Conservation (phyloP, 768 basidiomycete species). For the Boletus subparvulus region DNA sequence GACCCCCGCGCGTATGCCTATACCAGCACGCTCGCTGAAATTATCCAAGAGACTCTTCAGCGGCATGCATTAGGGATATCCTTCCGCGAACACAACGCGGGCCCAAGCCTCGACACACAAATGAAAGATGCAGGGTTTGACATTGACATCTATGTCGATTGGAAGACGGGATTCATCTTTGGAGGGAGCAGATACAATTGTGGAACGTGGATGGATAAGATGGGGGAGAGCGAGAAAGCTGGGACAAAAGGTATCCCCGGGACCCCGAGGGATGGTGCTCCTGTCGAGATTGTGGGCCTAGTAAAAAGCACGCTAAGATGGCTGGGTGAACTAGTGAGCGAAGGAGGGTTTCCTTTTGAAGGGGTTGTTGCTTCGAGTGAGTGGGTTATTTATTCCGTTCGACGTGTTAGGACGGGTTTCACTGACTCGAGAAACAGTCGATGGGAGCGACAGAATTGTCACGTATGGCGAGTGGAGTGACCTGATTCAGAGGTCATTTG, state of each 20-base stretch:
- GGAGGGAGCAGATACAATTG: conserved; percentile 88
- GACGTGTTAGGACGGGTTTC: background rate
- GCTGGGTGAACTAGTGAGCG: conserved; percentile 65
- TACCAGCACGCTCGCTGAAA: conserved; percentile 84
- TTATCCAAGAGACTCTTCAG: conserved; percentile 95
- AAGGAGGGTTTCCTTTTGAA: conserved; percentile 82
- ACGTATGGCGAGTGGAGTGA: conserved; percentile 90
- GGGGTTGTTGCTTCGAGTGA: conserved; percentile 80
- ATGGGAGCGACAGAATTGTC: conserved; percentile 64
- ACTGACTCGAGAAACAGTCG: conserved; percentile 45
- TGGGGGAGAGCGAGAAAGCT: conserved; percentile 90
- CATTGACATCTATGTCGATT: conserved; percentile 92
- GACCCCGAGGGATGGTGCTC: conserved; percentile 93
- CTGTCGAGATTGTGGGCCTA: conserved; percentile 92
- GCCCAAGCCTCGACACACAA: conserved; percentile 94
- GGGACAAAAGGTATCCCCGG: conserved; percentile 96
- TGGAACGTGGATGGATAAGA: conserved; percentile 99
- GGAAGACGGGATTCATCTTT: conserved; percentile 86
- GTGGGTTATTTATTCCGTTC: conserved; percentile 29
- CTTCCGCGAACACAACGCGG: conserved; percentile 96
- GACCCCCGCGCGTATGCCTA: conserved; percentile 80
- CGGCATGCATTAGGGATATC: conserved; percentile 89
- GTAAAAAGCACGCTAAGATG: conserved; percentile 92
- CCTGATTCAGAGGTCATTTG: conserved; percentile 84
- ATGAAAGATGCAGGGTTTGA: conserved; percentile 93